phyloP scores from a whole-genome alignment of 345 rosid genomes.

The Punica granatum region DNA sequence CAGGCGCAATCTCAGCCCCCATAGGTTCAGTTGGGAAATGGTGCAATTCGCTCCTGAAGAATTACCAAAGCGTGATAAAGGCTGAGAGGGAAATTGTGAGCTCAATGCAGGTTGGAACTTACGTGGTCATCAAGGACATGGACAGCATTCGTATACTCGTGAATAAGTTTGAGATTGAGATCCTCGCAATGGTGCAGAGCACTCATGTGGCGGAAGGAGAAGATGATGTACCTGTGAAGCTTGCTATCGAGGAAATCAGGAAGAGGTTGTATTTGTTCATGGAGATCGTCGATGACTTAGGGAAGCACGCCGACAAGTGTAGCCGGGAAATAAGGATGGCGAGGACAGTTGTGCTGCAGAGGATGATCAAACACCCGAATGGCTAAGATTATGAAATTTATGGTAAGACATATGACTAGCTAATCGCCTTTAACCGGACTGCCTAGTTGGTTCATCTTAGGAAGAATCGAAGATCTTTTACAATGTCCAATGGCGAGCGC shows the following conservation, averaged over 20 bases:
- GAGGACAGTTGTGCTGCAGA: conserved; percentile 60
- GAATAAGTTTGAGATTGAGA: conserved; percentile 39
- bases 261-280: conserved; percentile 52
- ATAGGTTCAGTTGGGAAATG: conserved; percentile 71
- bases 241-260: conserved; percentile 77
- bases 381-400: conserved; percentile 10
- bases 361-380: conserved; percentile 40
- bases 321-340: conserved; percentile 63
- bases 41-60: conserved; percentile 58
- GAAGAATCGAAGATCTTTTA: background rate
- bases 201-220: conserved; percentile 54
- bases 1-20: conserved; percentile 62
- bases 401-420: background rate
- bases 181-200: conserved; percentile 43
- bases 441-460: background rate
- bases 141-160: conserved; percentile 53
- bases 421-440: background rate
- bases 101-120: conserved; percentile 41
- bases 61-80: conserved; percentile 46
- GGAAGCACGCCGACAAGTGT: conserved; percentile 53
- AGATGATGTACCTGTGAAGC: conserved; percentile 30
- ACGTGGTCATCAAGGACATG: conserved; percentile 55
- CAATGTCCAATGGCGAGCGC: no score
- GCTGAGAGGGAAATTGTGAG: conserved; percentile 46
- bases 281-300: conserved; percentile 52